These are phyloP conservation scores for Colletotrichum tropicale DNA, from an alignment of 2,329 filamentous ascomycete genomes.

Conservation along the genomic window DNA sequence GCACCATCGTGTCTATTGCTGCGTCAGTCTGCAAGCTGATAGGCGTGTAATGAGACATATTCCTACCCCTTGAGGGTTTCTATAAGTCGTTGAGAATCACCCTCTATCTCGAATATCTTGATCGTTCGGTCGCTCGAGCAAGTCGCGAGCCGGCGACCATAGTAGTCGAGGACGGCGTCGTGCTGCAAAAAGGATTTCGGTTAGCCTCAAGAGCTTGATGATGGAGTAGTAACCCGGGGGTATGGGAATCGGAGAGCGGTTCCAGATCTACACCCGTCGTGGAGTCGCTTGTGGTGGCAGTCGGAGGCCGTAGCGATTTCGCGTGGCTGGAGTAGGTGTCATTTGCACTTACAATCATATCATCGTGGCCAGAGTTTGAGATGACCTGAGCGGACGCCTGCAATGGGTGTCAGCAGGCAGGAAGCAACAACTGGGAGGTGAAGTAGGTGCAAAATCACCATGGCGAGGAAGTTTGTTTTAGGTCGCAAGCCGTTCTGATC, in stretches of 20 bases:
- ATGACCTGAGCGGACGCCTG: slow-evolving; percentile 44
- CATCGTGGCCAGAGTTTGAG: slow-evolving; percentile 74
- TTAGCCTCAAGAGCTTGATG: neutral
- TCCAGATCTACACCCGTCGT: neutral
- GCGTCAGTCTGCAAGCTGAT: neutral
- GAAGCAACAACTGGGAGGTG: neutral
- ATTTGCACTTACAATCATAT: slow-evolving; percentile 89
- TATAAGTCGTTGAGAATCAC: slow-evolving; percentile 84
- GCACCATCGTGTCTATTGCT: slow-evolving; percentile 84
- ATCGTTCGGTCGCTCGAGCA: slow-evolving; percentile 98
- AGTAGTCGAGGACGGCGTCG: slow-evolving; percentile 98
- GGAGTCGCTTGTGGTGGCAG: neutral
- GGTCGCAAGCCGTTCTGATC: neutral
- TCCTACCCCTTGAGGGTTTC: slow-evolving; percentile 93
- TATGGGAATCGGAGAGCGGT: neutral
- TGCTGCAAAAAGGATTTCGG: slow-evolving; percentile 60
- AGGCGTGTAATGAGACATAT: neutral
- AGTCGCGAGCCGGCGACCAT: slow-evolving; percentile 92
- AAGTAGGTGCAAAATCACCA: neutral
- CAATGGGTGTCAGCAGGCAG: neutral
- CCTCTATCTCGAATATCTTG: slow-evolving; percentile 98
- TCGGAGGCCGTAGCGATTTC: neutral
- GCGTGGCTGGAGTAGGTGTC: neutral
- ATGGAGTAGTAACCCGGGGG: neutral
- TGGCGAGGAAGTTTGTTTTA: neutral